Evolutionary conservation across 2,329 filamentous ascomycete genomes (phyloP).

Genomic region (Blastomyces silverae): DNA sequence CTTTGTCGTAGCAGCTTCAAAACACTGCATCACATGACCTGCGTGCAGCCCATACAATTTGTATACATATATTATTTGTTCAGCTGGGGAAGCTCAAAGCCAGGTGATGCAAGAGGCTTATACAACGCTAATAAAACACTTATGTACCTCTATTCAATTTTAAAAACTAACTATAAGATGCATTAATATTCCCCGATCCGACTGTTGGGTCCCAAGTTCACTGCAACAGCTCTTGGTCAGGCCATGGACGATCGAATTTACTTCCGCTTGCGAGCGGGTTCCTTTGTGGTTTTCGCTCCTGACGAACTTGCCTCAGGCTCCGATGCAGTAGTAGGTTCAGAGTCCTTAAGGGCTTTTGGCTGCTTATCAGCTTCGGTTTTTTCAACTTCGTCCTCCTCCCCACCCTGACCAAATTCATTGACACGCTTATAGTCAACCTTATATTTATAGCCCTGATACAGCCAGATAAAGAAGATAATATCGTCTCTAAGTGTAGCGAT

Average conservation of each 20-base stretch:
- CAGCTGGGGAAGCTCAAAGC: neutral
- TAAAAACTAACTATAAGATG: neutral
- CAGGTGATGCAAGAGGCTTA: neutral
- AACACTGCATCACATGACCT: neutral
- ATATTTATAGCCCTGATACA: slow-evolving; percentile 93
- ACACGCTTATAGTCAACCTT: slow-evolving; percentile 84
- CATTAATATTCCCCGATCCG: neutral
- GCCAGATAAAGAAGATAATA: slow-evolving; percentile 94
- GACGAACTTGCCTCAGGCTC: slow-evolving; percentile 14
- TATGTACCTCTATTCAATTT: neutral
- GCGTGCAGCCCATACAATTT: neutral
- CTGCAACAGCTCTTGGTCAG: neutral
- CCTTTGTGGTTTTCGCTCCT: slow-evolving; percentile 10
- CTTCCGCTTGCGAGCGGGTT: slow-evolving; percentile 19
- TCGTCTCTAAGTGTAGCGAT: slow-evolving; percentile 90
- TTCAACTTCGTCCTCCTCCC: slow-evolving; percentile 56
- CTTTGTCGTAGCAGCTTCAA: neutral
- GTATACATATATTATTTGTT: neutral
- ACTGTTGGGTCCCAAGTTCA: neutral
- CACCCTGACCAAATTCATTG: slow-evolving; percentile 97
- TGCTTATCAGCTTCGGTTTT: slow-evolving; percentile 15
- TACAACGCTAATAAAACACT: neutral
- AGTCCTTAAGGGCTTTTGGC: slow-evolving; percentile 18
- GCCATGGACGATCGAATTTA: slow-evolving; percentile 7
- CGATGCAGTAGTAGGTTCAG: slow-evolving; percentile 2